Conservation (phyloP, 2,329 filamentous ascomycete genomes). For the Diaporthe australafricana region DNA sequence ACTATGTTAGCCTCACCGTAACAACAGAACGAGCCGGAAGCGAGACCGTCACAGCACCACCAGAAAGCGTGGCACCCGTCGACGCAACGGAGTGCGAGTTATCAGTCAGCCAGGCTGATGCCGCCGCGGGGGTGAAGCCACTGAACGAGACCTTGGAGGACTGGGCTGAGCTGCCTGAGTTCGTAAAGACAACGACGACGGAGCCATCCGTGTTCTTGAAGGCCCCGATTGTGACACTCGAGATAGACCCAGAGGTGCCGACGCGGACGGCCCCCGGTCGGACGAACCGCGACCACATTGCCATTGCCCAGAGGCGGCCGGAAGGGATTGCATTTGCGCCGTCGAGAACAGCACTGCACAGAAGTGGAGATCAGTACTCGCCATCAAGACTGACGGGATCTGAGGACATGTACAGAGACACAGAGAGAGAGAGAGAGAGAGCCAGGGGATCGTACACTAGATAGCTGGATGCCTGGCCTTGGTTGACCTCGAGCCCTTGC, state of each 20-base stretch:
- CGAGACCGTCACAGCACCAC: slow-evolving; percentile 40
- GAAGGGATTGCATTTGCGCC: slow-evolving; percentile 40
- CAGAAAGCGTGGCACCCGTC: slow-evolving; percentile 37
- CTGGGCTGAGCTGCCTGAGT: slow-evolving; percentile 44
- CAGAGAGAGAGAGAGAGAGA: too few relatives aligned
- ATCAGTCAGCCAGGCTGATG: slow-evolving; percentile 52
- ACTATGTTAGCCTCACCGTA: slow-evolving; percentile 40
- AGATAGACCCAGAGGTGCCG: slow-evolving; percentile 42
- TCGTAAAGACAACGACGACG: slow-evolving; percentile 47
- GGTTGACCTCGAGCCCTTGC: slow-evolving; percentile 46
- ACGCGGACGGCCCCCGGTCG: slow-evolving; percentile 46
- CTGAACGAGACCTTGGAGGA: slow-evolving; percentile 44
- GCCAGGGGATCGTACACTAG: slow-evolving; percentile 8
- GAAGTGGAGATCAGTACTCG: slow-evolving; percentile 39
- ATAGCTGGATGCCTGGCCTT: slow-evolving; percentile 36
- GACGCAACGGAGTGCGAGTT: slow-evolving; percentile 44
- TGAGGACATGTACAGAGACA: too few relatives aligned
- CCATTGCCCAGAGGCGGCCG: slow-evolving; percentile 46
- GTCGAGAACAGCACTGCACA: slow-evolving; percentile 35
- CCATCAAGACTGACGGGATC: background rate
- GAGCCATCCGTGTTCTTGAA: slow-evolving; percentile 49
- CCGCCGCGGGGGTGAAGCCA: slow-evolving; percentile 44
- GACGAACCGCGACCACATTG: slow-evolving; percentile 46
- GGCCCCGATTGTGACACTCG: slow-evolving; percentile 41
- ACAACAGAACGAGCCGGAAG: slow-evolving; percentile 41